These are phyloP conservation scores for Volvox africanus DNA, from an alignment of 139 green algal species.

Conservation along the genomic window DNA sequence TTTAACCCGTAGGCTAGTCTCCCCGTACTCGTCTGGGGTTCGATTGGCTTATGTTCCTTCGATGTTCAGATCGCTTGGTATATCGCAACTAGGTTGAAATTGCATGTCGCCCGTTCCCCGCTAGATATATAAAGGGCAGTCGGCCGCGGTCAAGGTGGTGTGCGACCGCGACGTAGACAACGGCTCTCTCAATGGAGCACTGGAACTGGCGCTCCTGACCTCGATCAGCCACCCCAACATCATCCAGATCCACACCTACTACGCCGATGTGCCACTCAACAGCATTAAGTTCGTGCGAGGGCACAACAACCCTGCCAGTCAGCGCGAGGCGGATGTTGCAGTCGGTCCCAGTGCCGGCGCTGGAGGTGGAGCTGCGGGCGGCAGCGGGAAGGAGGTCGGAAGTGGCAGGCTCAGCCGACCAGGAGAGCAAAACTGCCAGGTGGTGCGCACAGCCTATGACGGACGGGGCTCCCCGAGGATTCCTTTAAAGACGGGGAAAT, in stretches of 20 bases:
- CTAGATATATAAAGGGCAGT: conserved; percentile 47
- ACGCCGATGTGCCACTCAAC: conserved; percentile 44
- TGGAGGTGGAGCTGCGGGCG: background rate
- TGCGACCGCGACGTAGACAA: conserved; percentile 48
- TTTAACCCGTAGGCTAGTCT: too few species aligned
- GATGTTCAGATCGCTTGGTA: too few species aligned
- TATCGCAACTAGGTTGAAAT: too few species aligned
- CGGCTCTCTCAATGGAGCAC: conserved; percentile 46
- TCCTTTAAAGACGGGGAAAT: too few species aligned
- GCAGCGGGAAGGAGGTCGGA: conserved; percentile 28
- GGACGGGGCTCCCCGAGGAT: too few species aligned
- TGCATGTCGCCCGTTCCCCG: background rate
- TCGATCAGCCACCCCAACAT: conserved; percentile 52
- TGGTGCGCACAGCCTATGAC: background rate
- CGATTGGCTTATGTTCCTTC: too few species aligned
- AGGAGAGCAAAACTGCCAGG: conserved; percentile 47
- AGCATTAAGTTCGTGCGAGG: conserved; percentile 46
- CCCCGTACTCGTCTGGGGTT: too few species aligned
- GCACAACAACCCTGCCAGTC: conserved; percentile 21
- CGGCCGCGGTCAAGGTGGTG: conserved; percentile 49
- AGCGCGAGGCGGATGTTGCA: background rate
- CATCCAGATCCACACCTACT: conserved; percentile 59
- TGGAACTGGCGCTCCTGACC: conserved; percentile 55
- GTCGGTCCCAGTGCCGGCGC: background rate
- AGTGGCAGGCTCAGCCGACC: conserved; percentile 20